These are phyloP conservation scores for Magnusiomyces tetraspermus DNA, from an alignment of 1,139 yeast species.

Conservation along the genomic window DNA sequence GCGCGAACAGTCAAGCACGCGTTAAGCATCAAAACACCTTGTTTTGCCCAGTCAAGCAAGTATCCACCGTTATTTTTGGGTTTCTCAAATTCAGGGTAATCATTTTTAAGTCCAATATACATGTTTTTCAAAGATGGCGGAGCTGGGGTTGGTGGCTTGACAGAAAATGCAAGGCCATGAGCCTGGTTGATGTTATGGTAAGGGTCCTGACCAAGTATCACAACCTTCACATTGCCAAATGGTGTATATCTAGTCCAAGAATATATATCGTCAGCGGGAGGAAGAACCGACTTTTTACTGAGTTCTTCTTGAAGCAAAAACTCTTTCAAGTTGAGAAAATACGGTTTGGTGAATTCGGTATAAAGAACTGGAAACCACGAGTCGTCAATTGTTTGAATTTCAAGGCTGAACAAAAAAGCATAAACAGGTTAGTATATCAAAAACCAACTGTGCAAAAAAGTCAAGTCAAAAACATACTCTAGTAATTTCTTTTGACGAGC, in stretches of 20 bases:
- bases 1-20: conserved; percentile 89
- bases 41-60: conserved; percentile 73
- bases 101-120: conserved; percentile 63
- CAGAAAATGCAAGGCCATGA: conserved; percentile 93
- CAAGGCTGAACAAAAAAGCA: conserved; percentile 44
- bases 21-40: conserved; percentile 83
- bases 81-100: conserved; percentile 59
- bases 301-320: conserved; percentile 39
- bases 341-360: conserved; percentile 72
- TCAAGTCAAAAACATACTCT: conserved; percentile 20
- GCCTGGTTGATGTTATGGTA: conserved; percentile 91
- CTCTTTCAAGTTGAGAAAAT: conserved; percentile 60
- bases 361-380: conserved; percentile 70
- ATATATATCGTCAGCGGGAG: conserved; percentile 68
- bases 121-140: conserved; percentile 91
- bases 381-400: conserved; percentile 58
- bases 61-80: conserved; percentile 50
- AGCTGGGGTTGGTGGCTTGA: conserved; percentile 66
- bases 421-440: conserved; percentile 6
- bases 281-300: conserved; percentile 49
- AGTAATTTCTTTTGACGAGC: conserved; percentile 47
- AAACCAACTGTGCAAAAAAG: conserved; percentile 15
- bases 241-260: conserved; percentile 92
- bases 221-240: conserved; percentile 58
- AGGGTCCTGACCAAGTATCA: conserved; percentile 93